Evolutionary conservation across 1,284 basidiomycete genomes (phyloP), one percentile per base, ranked within the genome.

Genomic region (Naganishia sp.): DNA sequence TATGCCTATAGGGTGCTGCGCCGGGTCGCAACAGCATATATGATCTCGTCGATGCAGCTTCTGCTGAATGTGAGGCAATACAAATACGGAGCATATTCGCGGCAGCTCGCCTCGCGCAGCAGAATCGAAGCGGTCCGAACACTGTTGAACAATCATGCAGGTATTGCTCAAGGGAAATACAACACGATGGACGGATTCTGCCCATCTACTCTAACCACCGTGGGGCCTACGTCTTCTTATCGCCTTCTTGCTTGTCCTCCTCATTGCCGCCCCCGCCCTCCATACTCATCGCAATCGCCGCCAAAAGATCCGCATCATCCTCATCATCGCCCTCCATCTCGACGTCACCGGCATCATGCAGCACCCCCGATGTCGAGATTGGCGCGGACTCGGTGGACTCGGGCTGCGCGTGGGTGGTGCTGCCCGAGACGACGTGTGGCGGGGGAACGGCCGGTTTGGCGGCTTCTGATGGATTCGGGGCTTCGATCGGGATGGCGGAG

Each of bases 211-310:
- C 28, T n/a, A 17, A 6, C 13, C 21, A 5, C n/a, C 47, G 47
- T 6, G 28, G 28, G 28, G 21, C 47, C 58, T 63, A 63, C 47
- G 53, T 57, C 65, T 64, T 66, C 57, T 67, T 67, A 52, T 57
- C 73, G 71, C 71, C 58, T 64, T 65, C 65, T 73, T 70, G 64
- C 72, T 69, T 57, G 72, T 69, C 28, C 39, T 50, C 32, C 39
- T 76, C 70, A 31, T 72, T 68, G 61, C 72, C 70, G 56, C 72
- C 68, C 41, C 74, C 73, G 58, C 82, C 76, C 72, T 83, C 77
- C 77, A 84, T 77, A 72, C 82, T 84, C 84, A 87, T 84, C 72
- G 83, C 84, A 65, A 87, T 88, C 17, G 87, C 87, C 51, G 82
- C 77, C 56, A 84, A 83, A 71, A 88, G 87, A 64, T 83, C 85